Evolutionary conservation across 1,139 yeast genomes (phyloP).

Genomic region (Citeromyces hawaiiensis): DNA sequence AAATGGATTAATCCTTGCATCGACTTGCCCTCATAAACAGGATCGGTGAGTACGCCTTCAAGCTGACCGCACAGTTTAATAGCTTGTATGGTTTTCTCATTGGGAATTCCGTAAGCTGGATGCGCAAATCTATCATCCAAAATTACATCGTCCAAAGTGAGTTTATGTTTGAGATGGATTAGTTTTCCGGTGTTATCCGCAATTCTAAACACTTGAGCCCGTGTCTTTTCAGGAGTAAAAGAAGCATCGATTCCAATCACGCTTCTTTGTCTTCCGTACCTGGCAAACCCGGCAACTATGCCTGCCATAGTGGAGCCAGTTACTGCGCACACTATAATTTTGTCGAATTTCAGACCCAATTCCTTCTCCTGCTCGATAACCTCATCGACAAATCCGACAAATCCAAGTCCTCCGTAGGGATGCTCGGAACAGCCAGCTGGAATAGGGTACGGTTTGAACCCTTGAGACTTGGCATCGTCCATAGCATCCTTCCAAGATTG

Average conservation of each 20-base stretch:
- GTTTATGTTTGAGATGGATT: conserved; percentile 13
- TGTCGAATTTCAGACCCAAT: conserved; percentile 17
- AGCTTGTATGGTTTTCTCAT: conserved; percentile 18
- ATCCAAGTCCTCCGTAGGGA: conserved; percentile 18
- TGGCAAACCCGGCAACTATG: conserved; percentile 17
- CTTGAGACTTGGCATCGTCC: conserved; percentile 11
- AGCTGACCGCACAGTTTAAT: conserved; percentile 16
- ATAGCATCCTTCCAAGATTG: conserved; percentile 17
- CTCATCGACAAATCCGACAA: conserved; percentile 19
- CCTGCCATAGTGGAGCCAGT: conserved; percentile 20
- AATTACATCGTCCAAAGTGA: conserved; percentile 12
- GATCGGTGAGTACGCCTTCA: conserved; percentile 19
- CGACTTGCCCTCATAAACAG: conserved; percentile 19
- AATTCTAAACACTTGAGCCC: conserved; percentile 17
- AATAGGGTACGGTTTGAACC: conserved; percentile 18
- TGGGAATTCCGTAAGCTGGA: conserved; percentile 18
- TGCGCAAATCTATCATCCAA: conserved; percentile 17
- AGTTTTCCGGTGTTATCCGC: conserved; percentile 16
- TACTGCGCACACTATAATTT: conserved; percentile 18
- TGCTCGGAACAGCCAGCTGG: conserved; percentile 21
- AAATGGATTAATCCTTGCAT: conserved; percentile 16
- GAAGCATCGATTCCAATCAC: conserved; percentile 20
- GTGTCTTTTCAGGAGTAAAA: conserved; percentile 17
- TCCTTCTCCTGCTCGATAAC: conserved; percentile 17
- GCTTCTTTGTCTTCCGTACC: conserved; percentile 17